These are phyloP conservation scores for Candida boidinii DNA, from an alignment of 805 yeast genomes.

Conservation along the genomic window DNA sequence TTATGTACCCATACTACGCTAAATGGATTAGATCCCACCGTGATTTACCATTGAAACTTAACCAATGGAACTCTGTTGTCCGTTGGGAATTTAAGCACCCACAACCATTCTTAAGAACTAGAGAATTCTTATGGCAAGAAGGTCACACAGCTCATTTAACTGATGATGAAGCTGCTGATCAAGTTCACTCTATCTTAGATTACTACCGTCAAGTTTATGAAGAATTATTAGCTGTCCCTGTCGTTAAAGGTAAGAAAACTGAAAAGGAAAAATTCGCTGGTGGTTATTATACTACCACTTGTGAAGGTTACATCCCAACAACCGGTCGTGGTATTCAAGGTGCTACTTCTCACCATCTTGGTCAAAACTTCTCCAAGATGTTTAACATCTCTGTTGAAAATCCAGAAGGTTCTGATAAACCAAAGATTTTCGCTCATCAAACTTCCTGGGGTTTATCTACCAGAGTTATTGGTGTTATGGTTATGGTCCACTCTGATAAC, in stretches of 20 bases:
- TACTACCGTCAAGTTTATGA: conserved; percentile 79
- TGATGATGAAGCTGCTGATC: conserved; percentile 67
- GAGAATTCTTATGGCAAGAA: conserved; percentile 99
- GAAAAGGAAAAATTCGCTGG: conserved; percentile 99
- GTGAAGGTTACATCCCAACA: conserved; percentile 94
- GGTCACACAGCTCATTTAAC: conserved; percentile 98
- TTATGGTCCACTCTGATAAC: conserved; percentile 97
- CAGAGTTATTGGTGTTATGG: conserved; percentile 98
- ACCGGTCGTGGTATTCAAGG: conserved; percentile 99
- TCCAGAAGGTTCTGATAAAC: conserved; percentile 83
- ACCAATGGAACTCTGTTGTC: conserved; percentile 99
- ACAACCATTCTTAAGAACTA: conserved; percentile 96
- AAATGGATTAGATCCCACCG: conserved; percentile 99
- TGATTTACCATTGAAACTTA: conserved; percentile 90
- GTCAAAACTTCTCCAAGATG: conserved; percentile 98
- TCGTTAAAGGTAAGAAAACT: conserved; percentile 88
- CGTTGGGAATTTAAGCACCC: conserved; percentile 99
- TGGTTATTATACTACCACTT: conserved; percentile 90
- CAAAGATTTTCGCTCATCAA: conserved; percentile 85
- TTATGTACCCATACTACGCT: conserved; percentile 98
- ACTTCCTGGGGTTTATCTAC: conserved; percentile 99
- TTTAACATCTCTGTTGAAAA: conserved; percentile 92
- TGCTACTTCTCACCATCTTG: conserved; percentile 96
- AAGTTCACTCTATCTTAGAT: conserved; percentile 80
- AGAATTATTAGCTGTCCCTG: conserved; percentile 95